Conservation (phyloP, 495 filamentous ascomycete species). For the Penicillium antarcticum region DNA sequence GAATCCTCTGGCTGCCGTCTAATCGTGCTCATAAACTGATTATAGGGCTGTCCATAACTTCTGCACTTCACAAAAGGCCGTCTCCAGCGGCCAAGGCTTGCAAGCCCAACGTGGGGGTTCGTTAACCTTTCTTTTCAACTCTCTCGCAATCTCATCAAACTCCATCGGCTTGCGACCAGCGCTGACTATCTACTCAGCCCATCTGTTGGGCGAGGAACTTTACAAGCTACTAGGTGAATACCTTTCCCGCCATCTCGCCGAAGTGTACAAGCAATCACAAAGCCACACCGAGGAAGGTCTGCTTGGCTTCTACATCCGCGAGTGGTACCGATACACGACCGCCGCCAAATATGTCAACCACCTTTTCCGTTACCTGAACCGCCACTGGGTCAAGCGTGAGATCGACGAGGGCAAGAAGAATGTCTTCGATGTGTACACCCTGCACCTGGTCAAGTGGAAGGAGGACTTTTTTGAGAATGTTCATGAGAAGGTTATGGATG, state of each 20-base stretch:
- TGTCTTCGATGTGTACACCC: slow-evolving; percentile 95
- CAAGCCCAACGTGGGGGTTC: slow-evolving; percentile 75
- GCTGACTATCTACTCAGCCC: slow-evolving; percentile 51
- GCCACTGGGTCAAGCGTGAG: slow-evolving; percentile 98
- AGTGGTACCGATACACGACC: slow-evolving; percentile 94
- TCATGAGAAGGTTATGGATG: slow-evolving; percentile 86
- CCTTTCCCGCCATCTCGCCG: slow-evolving; percentile 68
- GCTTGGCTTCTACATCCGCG: slow-evolving; percentile 89
- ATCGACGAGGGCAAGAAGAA: slow-evolving; percentile 99
- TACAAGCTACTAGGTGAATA: slow-evolving; percentile 88
- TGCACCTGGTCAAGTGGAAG: slow-evolving; percentile 94
- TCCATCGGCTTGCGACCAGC: neutral
- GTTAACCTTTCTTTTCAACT: slow-evolving; percentile 13
- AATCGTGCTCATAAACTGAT: slow-evolving; percentile 19
- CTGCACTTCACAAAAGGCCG: slow-evolving; percentile 95
- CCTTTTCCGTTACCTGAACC: slow-evolving; percentile 92
- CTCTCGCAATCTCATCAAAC: neutral
- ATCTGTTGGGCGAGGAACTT: slow-evolving; percentile 92
- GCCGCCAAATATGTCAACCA: slow-evolving; percentile 97
- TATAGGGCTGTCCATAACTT: slow-evolving; percentile 94
- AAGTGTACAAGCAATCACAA: slow-evolving; percentile 64
- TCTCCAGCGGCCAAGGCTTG: slow-evolving; percentile 50
- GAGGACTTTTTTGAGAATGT: slow-evolving; percentile 83
- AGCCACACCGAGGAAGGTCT: slow-evolving; percentile 85
- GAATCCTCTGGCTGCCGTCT: slow-evolving; percentile 2